Base-by-base conservation (phyloP, 257 asterid genomes). In the Nicotiana tabacum region DNA sequence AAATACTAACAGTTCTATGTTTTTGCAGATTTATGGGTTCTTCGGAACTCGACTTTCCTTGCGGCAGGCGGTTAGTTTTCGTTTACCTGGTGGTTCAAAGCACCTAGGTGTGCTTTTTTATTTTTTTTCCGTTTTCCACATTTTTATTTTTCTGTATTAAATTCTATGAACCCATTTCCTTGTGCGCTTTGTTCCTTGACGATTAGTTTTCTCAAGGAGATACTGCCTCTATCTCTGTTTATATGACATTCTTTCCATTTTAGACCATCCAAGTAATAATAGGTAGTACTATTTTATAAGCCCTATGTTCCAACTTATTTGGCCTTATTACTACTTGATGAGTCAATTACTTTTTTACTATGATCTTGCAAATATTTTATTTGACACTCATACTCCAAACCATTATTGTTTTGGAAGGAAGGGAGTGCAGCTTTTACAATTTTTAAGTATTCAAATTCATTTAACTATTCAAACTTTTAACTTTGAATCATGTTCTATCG, bases 1-100 rank as follows among this genome's bases (percentile, higher is more conserved):
- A 56, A 56, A 17, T 56, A 56, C 62, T 55, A 55, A 56, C 62
- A 17, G 21, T 56, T 56, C 64, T 46, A 30, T 33, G 24, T 29
- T 13, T 35, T 66, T 80, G 76, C 82, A 90, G 91, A 87, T 82
- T 53, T 85, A 86, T 58, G 83, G 86, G 39, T 85, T 88, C 77
- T 56, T 83, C 53, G 86, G 86, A 65, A 11, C 82, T 83, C 86
- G 67, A 66, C 77, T 85, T 81, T 84, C 83, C 60, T 55, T 56
- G 67, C 81, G 82, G 79, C 37, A 66, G 37, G 85, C 88, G 74
- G 86, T 56, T 56, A 18, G 39, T 72, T 35, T 61, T 77, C 62
- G 24, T 16, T 56, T 6, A 56, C 62, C 62, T 16, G 21, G 21
- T 15, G 62, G 6, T 1, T 60, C 13, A 27, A 61, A 58, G 67